Evolutionary conservation across 106 monocot genomes (phyloP), one percentile per base, ranked within the genome.

Genomic region (Allium fistulosum): DNA sequence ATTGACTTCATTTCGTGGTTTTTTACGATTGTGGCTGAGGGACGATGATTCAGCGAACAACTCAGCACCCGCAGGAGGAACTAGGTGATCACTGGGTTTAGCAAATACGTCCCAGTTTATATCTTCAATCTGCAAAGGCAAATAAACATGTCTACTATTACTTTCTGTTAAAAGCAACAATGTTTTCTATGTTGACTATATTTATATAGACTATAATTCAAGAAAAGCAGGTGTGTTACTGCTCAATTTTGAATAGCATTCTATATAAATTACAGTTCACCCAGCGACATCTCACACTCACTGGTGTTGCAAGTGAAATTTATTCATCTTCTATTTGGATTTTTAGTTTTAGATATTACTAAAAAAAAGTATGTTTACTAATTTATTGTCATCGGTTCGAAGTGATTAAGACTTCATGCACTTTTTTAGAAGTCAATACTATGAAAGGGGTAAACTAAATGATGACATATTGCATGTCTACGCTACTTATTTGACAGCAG

Each of bases 51-150:
- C 57, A n/a, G 61, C 60, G 16, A 62, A 60, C 11, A 37, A 57
- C 57, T 61, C 37, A 71, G n/a, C 61, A 46, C 48, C 58, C 17
- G 14, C 51, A 63, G 48, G 57, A 48, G 72, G 76, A 16, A 79
- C 79, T 69, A 68, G 72, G 66, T 66, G 68, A 55, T 83, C 72
- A 75, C 53, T 55, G 63, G 69, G 48, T 15, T 53, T 22, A 69
- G 60, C 69, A 80, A 75, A 63, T 46, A 76, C 49, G 53, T 70
- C 66, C 64, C 80, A 80, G 48, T 62, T 26, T 59, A 70, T 71
- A 76, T 80, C 59, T 48, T 76, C 76, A 66, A 77, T 73, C 80
- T 84, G 60, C 14, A 73, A 49, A 56, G 28, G 48, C 8, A 67
- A 27, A 53, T 26, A 22, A 26, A 2, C n/a, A 12, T 37, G 5